Evolutionary conservation across 2,329 filamentous ascomycete genomes (phyloP), one percentile per base, ranked within the genome.

Genomic region (Trichoderma sp.): DNA sequence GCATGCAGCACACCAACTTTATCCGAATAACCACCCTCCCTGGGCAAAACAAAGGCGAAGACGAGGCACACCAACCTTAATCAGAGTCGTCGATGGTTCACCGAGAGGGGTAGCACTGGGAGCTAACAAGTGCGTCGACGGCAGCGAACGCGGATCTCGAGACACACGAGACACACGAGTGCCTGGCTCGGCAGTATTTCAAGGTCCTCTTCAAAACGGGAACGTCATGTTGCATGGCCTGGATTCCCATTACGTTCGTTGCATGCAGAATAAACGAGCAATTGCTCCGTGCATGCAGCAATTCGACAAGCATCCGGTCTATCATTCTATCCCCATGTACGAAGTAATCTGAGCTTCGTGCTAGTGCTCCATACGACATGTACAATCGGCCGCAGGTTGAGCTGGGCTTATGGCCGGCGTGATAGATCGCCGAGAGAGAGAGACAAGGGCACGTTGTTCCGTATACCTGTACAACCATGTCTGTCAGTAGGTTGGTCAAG

Each of bases 1-100:
- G 70, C 57, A 68, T 68, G 70, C 64, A 68, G 70, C 39, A 71
- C 70, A 68, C 70, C 70, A 68, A 55, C 70, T 63, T 63, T 30
- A 55, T 71, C 64, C 57, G 36, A 58, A 32, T 43, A 23, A 57
- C 43, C 57, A 63, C 64, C 58, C 70, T 55, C 63, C 57, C n/a
- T 58, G 5, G 28, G 58, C 32, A 36, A 12, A 17, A 58, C 15
- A 53, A 63, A 68, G 39, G 26, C 34, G 58, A 62, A 20, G 39
- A 63, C 39, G 70, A 71, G 57, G 43, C 64, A 68, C 70, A 71
- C 63, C 50, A 61, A 71, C 36, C 28, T 64, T 66, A 39, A 57
- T 58, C 59, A 57, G 50, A 64, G 13, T 39, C 61, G 34, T 55
- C 53, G 26, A 65, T 50, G 32, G 26, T 59, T 70, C 59, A 63